Base-by-base conservation (phyloP, 108 stramenopile genomes). In the Cyclotella atomus region DNA sequence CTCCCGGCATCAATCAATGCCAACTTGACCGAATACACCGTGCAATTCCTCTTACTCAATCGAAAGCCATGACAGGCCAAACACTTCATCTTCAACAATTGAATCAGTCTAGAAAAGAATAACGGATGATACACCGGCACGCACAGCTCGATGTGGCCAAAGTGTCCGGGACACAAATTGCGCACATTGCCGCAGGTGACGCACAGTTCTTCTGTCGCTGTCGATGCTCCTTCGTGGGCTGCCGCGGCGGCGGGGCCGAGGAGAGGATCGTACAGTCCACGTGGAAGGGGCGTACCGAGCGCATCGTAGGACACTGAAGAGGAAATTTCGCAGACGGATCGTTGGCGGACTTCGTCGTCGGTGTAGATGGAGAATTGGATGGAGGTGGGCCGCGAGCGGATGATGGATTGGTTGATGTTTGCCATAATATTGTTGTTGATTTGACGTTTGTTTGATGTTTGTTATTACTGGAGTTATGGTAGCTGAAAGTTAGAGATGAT, bases 81-180 rank as follows among this genome's bases (percentile, higher is more conserved):
- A 85, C 99, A 99, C 65, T 98, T 99, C 70, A 80, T 68, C 45
- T 92, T 83, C 75, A 99, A 68, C 21, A 99, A 64, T 59, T 84
- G 83, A 56, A 93, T 55, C 61, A 99, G 32, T 15, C 76, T 72
- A 2, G 63, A 45, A 67, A 99, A 98, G 66, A 97, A 74, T 30
- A 99, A 75, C 0, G 98, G 98, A 71, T 99, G 91, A 63, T 98
- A 99, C 6, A 98, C 84, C 8, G 97, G 97, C 0, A 98, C 97
- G 77, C 94, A 93, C 34, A 99, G 83, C 71, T 98, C 97, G 35
- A 99, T 91, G 65, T 96, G 97, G 0, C 97, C 99, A 54, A 94
- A 75, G 78, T 99, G 99, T 12, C 99, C 99, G 3, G 98, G 97
- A 66, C 99, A 99, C 23, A 83, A 50, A 15, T 72, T 24, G 44